Evolutionary conservation across 257 asterid species (phyloP).

Genomic region (Striga asiatica): DNA sequence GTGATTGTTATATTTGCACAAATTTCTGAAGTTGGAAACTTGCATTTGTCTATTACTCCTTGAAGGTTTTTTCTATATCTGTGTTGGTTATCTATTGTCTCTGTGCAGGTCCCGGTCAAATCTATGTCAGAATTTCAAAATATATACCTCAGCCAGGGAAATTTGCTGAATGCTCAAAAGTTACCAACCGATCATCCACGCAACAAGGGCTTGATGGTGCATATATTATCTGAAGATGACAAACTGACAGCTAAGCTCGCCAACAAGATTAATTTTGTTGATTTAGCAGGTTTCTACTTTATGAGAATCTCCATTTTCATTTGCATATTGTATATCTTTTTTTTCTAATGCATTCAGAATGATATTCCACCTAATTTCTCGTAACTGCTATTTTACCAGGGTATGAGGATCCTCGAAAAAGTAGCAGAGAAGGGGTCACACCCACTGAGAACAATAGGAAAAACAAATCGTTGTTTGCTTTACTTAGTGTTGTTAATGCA

Average conservation of each 20-base stretch:
- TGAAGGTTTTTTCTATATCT: neutral
- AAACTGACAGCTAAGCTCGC: conserved; percentile 23
- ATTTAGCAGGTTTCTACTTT: conserved; percentile 57
- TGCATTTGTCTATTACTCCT: neutral
- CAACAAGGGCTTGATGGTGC: conserved; percentile 55
- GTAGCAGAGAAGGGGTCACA: conserved; percentile 38
- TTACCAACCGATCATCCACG: conserved; percentile 28
- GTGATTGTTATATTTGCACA: neutral
- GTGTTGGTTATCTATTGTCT: conserved; percentile 12
- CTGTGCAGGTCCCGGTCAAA: conserved; percentile 42
- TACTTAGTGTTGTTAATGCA: conserved; percentile 62
- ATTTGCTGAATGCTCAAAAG: conserved; percentile 28
- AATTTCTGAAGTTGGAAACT: neutral
- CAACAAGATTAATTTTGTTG: conserved; percentile 70
- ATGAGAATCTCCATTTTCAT: neutral
- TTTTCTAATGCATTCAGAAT: neutral
- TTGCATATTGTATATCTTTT: neutral
- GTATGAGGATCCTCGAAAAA: conserved; percentile 63
- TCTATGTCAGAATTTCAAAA: conserved; percentile 38
- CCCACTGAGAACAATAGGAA: conserved; percentile 42
- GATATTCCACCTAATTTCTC: neutral
- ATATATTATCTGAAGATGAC: conserved; percentile 32
- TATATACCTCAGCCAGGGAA: conserved; percentile 23
- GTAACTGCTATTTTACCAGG: conserved; percentile 30
- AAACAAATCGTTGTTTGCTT: conserved; percentile 46